Base-by-base conservation (phyloP, 2,329 filamentous ascomycete species). In the Monosporascus ibericus region DNA sequence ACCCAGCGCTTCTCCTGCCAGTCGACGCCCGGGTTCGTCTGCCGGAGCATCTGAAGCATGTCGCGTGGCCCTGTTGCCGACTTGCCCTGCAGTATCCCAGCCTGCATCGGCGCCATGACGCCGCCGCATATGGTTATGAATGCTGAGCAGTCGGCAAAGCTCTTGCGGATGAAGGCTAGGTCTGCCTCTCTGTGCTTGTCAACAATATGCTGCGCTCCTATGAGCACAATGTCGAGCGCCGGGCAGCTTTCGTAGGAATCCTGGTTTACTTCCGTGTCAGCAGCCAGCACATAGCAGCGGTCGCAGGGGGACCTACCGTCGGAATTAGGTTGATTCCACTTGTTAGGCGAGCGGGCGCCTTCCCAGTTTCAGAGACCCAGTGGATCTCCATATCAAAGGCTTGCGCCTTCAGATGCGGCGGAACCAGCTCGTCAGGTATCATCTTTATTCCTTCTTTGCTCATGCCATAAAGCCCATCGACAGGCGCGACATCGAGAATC, bases 111-210 rank as follows among this genome's bases (percentile, higher is more conserved):
- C 6, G 62, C 53, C 17, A 62, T 18, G 25, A 72, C 51, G 49
- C 72, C 72, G 11, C 63, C 71, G 52, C 73, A 75, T 54, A 75
- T 65, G 48, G 63, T 63, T 15, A 75, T 52, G 58, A 74, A 74
- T 2, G 70, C 72, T 8, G 65, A 44, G 59, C 66, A 71, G 7
- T 64, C 54, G 0, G 64, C 60, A 57, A 65, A 68, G 8, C 59
- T 52, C 53, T 72, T 69, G 47, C 67, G 69, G 39, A 73, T 55
- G 55, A 67, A 75, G 7, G 58, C 60, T 2, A 70, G 53, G 50
- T 75, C 72, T 5, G 57, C 54, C 9, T 65, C 61, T n/a, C 48
- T 70, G 3, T 62, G 58, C 5, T 55, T 52, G 49, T 74, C 69
- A 2, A 39, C 47, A 1, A 54, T 4, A 14, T 61, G 38, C 36